Evolutionary conservation across 345 rosid genomes (phyloP).

Genomic region (Hypericum androsaemum): DNA sequence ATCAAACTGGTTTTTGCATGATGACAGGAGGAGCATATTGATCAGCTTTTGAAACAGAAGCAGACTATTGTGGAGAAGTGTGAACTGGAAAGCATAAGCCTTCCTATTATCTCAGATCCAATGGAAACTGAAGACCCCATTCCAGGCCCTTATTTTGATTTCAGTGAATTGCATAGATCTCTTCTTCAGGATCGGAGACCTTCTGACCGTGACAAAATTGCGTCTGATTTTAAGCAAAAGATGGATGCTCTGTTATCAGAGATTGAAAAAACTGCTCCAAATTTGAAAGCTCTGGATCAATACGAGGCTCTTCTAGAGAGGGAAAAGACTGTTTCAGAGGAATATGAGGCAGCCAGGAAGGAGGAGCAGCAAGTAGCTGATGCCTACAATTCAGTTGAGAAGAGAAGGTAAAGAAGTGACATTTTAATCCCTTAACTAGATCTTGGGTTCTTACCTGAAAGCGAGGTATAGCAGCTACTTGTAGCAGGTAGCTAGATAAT

Average conservation of each 20-base stretch:
- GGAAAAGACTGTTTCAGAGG: conserved; percentile 71
- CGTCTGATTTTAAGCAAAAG: conserved; percentile 63
- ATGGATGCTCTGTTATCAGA: conserved; percentile 59
- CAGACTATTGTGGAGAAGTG: conserved; percentile 73
- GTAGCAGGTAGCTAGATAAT: too few species aligned
- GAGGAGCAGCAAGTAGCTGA: conserved; percentile 84
- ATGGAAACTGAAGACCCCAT: conserved; percentile 55
- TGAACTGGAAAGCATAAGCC: conserved; percentile 71
- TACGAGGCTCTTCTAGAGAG: conserved; percentile 76
- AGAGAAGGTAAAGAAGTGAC: conserved; percentile 48
- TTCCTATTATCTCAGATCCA: conserved; percentile 61
- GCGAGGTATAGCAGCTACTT: too few species aligned
- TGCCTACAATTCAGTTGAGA: conserved; percentile 62
- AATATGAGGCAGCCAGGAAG: conserved; percentile 76
- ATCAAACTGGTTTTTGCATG: conserved; percentile 10
- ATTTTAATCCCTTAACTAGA: too few species aligned
- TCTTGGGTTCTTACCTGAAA: too few species aligned
- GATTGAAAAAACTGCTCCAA: conserved; percentile 88
- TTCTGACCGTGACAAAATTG: conserved; percentile 71
- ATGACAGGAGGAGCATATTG: conserved; percentile 63
- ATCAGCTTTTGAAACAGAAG: conserved; percentile 53
- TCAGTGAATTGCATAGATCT: conserved; percentile 67
- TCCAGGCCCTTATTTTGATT: conserved; percentile 60
- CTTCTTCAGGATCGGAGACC: conserved; percentile 61
- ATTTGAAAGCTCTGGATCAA: conserved; percentile 89